phyloP scores from a whole-genome alignment of 139 green algal species.

The Nannochloris sp. region DNA sequence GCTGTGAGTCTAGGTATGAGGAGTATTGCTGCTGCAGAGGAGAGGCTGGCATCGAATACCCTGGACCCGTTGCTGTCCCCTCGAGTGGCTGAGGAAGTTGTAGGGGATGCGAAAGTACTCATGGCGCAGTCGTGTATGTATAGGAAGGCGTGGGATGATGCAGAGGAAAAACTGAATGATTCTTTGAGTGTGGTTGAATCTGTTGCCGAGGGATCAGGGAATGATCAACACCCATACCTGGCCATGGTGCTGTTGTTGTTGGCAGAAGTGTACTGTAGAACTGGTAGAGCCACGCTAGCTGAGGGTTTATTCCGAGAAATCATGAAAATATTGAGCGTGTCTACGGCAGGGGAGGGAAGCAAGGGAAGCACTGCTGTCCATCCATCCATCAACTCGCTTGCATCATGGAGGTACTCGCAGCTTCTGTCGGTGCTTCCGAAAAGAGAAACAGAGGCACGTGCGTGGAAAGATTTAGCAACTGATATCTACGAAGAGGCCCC shows the following conservation, averaged over 20 bases:
- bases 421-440: constrained; percentile 62
- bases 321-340: constrained; percentile 31
- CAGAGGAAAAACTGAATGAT: constrained; percentile 43
- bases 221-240: constrained; percentile 24
- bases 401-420: constrained; percentile 62
- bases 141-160: constrained; percentile 40
- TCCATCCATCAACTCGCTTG: constrained; percentile 35
- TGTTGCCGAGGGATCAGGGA: constrained; percentile 12
- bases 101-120: constrained; percentile 21
- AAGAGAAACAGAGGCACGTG: constrained; percentile 24
- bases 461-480: constrained; percentile 19
- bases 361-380: constrained; percentile 31
- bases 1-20: constrained; percentile 13
- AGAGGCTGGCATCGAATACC: constrained; percentile 4
- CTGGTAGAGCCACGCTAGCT: constrained; percentile 54
- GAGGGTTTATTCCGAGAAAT: constrained; percentile 61
- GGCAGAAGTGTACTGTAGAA: constrained; percentile 50
- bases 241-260: constrained; percentile 47
- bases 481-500: constrained; percentile 17
- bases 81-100: constrained; percentile 20
- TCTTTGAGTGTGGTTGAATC: constrained; percentile 23
- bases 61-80: constrained; percentile 11
- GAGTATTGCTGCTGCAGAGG: constrained; percentile 4
- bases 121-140: constrained; percentile 28
- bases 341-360: not conserved